Base-by-base conservation (phyloP, 1,284 basidiomycete species). In the Puccinia horiana region DNA sequence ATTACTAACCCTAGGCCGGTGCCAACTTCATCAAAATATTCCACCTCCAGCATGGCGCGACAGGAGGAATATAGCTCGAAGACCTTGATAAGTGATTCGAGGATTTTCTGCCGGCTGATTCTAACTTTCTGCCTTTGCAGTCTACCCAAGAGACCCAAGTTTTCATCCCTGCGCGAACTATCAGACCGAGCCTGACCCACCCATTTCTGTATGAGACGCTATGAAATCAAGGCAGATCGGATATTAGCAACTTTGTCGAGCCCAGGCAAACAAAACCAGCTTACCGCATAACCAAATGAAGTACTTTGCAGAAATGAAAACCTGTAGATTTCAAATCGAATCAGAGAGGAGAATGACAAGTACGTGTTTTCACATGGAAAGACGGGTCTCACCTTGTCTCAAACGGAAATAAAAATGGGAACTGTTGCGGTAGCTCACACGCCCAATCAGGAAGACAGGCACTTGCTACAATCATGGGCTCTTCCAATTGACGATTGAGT, bases 11-110 rank as follows among this genome's bases (percentile, higher is more conserved):
- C 97, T 16, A 99, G 89, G 42, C 97, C 97, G 2, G 97, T 99
- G 32, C 97, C 97, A 74, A 98, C 96, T 89, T 99, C 97, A 86
- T 98, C 95, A 86, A 98, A 98, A 89, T 98, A 99, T 87, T 99
- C 96, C 76, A 99, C 94, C 87, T 99, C 96, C 29, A 99, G 90
- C 65, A 98, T 92, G 0, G 94, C 95, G 8, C 93, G 93, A 16
- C 93, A 95, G 0, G 88, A 88, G 9, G 95, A 96, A 86, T 98
- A 99, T 35, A 99, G 89, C 88, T 99, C 96, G 85, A 99, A 95
- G 1, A 98, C 96, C 88, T 98, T 98, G 86, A 96, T 92, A 0
- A 95, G 95, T n/a, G 95, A 97, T 86, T 98, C 95, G 35, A 99
- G 90, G 54, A 99, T 92, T 85, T 96, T 94, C 84, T 93, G 92